Percentiles rank a stretch among this genome's conserved stretches.
Conservation (phyloP, 805 yeast species). For the Hanseniaspora mollemarum region DNA sequence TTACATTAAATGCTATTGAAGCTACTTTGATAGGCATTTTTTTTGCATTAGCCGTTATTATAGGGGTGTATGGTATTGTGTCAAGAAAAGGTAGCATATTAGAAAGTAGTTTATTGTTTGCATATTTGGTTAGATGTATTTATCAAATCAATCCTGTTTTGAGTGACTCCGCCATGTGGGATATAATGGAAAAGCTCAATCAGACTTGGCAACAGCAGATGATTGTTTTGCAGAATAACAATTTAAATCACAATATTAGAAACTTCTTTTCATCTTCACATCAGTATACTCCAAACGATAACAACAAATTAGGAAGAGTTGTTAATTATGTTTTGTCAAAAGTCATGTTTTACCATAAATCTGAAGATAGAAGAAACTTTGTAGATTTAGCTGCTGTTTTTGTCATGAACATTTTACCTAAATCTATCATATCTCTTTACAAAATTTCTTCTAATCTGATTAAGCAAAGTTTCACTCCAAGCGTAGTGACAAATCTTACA, state of each 20-base stretch:
- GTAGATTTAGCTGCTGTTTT: slow-evolving; percentile 6
- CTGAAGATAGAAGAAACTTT: slow-evolving; percentile 11
- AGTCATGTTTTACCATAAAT: slow-evolving; percentile 1
- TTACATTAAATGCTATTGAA: slow-evolving; percentile 54
- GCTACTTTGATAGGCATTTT: slow-evolving; percentile 82
- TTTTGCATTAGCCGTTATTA: slow-evolving; percentile 57
- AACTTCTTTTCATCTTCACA: slow-evolving; percentile 5
- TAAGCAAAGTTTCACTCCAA: slow-evolving; percentile 57
- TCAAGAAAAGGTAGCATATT: slow-evolving; percentile 80
- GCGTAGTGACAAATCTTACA: slow-evolving; percentile 68
- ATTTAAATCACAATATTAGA: slow-evolving; percentile 8
- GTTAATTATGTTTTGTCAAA: slow-evolving; percentile 1
- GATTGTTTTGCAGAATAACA: slow-evolving; percentile 3
- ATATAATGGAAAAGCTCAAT: slow-evolving; percentile 33
- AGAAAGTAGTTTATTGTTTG: slow-evolving; percentile 74
- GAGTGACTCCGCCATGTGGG: slow-evolving; percentile 43
- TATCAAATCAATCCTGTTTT: slow-evolving; percentile 88
- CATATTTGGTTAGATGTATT: slow-evolving; percentile 83
- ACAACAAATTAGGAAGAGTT: not conserved
- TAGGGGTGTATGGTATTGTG: slow-evolving; percentile 75
- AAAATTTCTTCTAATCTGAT: slow-evolving; percentile 35
- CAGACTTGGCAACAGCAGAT: slow-evolving; percentile 28
- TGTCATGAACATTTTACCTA: slow-evolving; percentile 9
- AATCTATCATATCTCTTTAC: slow-evolving; percentile 14
- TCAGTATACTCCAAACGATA: not conserved